Evolutionary conservation across 1,284 basidiomycete genomes (phyloP), one percentile per base, ranked within the genome.

Genomic region (Leccinum glutinopallens): DNA sequence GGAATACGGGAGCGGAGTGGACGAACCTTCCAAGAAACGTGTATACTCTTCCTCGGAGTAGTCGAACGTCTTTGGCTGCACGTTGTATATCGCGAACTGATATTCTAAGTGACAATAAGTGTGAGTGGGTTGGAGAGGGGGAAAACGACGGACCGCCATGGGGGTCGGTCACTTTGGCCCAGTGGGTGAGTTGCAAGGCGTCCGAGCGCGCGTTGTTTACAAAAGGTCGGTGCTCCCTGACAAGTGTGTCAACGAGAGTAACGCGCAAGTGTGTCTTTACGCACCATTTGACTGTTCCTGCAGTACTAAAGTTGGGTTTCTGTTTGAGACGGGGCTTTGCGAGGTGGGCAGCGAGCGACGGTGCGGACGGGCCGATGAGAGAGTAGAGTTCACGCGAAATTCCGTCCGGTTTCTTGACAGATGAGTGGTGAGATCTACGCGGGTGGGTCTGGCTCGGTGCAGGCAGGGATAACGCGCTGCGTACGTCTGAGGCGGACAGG

Each of bases 31-130:
- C 2, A 98, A 81, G 67, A 91, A 84, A 41, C 86, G 84, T 10
- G 87, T 86, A 75, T 99, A 99, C 80, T 99, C 97, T 66, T 96
- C 93, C 71, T 91, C 88, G 12, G 94, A 91, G 78, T 98, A 99
- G 56, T 85, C 84, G 80, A 92, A 94, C 2, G 86, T 78, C 9
- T 86, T 84, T 0, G 89, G 82, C 62, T 84, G 83, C 6, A 90
- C 82, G 75, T 94, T 91, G 79, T 94, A 97, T 70, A 89, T 91
- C 51, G 88, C 85, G 75, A 95, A 97, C 2, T 83, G 81, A 72
- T 92, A 93, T 46, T 90, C 88, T 92, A 63, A 13, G 49, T 10
- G 61, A 4, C 55, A 59, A 59, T 65, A 56, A 35, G 64, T 17
- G 53, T 7, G 15, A 1, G 37, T 19, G 12, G 0, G 5, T 7